A percentile compares a stretch with the other conserved stretches of the same genome.
phyloP scores from a whole-genome alignment of 1,139 yeast species.

The Fermentozyma sake region DNA sequence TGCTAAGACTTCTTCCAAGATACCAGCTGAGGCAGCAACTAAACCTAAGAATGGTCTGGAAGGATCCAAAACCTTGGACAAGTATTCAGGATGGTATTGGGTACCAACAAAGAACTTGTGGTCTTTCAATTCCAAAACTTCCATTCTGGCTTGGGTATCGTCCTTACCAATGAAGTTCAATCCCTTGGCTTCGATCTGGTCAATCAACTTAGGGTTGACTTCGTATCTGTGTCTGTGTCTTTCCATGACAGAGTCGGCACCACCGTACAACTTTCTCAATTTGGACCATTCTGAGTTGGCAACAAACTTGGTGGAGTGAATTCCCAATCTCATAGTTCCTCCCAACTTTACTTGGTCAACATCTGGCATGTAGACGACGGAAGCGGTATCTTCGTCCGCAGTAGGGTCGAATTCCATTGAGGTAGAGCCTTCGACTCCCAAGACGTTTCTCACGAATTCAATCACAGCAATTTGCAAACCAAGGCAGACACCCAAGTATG shows the following conservation, averaged over 20 bases:
- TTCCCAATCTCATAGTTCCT: slow-evolving; percentile 98
- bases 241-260: slow-evolving; percentile 65
- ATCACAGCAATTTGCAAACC: slow-evolving; percentile 97
- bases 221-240: slow-evolving; percentile 99
- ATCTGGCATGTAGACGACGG: slow-evolving; percentile 97
- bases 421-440: slow-evolving; percentile 66
- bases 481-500: slow-evolving; percentile 94
- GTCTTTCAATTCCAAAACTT: slow-evolving; percentile 71
- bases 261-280: slow-evolving; percentile 79
- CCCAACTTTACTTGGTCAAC: slow-evolving; percentile 94
- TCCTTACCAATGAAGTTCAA: slow-evolving; percentile 90
- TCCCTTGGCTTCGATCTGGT: slow-evolving; percentile 68
- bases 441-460: slow-evolving; percentile 81
- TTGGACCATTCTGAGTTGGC: slow-evolving; percentile 63
- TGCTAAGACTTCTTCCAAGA: slow-evolving; percentile 56
- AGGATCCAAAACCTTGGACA: slow-evolving; percentile 93
- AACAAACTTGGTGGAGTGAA: slow-evolving; percentile 83
- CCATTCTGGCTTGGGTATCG: slow-evolving; percentile 89
- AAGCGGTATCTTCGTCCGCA: slow-evolving; percentile 59
- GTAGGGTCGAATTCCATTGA: slow-evolving; percentile 81
- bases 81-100: slow-evolving; percentile 97
- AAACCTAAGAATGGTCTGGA: slow-evolving; percentile 95
- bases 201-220: slow-evolving; percentile 81
- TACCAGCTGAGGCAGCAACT: slow-evolving; percentile 88
- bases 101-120: slow-evolving; percentile 94